Evolutionary conservation across 208 protist species (phyloP).

Genomic region (Trypanosomatidae sp.): DNA sequence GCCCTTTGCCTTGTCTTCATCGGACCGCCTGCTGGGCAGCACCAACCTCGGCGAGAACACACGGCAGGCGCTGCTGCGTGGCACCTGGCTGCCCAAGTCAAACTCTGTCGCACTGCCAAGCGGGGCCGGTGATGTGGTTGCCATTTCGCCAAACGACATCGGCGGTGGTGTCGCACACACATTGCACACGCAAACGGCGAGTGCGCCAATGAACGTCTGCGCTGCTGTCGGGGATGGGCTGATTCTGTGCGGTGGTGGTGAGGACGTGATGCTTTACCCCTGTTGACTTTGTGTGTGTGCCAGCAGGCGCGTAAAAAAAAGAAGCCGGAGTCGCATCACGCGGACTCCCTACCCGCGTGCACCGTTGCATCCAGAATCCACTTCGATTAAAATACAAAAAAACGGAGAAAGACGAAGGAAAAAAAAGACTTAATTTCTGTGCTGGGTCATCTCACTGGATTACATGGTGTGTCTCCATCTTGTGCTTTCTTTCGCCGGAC

Average conservation of each 20-base stretch:
- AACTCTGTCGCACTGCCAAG: slow-evolving; percentile 31
- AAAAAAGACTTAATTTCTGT: too few relatives aligned
- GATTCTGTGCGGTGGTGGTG: slow-evolving; percentile 35
- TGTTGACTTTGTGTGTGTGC: too few relatives aligned
- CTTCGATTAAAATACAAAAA: too few relatives aligned
- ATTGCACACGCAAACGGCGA: neutral
- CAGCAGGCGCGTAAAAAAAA: too few relatives aligned
- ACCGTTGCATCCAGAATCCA: too few relatives aligned
- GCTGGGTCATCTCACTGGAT: too few relatives aligned
- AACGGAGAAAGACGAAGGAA: too few relatives aligned
- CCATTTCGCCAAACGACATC: slow-evolving; percentile 15
- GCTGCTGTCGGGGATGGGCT: slow-evolving; percentile 27
- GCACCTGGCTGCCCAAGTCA: slow-evolving; percentile 25
- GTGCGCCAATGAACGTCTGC: slow-evolving; percentile 28
- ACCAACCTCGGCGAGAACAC: slow-evolving; percentile 36
- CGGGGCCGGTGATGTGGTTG: slow-evolving; percentile 21
- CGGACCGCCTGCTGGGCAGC: slow-evolving; percentile 44
- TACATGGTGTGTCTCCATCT: too few relatives aligned
- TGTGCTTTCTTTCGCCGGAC: too few relatives aligned
- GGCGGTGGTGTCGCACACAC: slow-evolving; percentile 13
- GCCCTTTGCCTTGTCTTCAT: slow-evolving; percentile 65
- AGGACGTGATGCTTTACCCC: slow-evolving; percentile 32
- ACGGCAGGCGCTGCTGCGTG: slow-evolving; percentile 38
- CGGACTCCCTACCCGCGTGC: too few relatives aligned
- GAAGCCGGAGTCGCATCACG: too few relatives aligned